These are phyloP conservation scores for Aspergillus puulaauensis DNA, from an alignment of 2,329 filamentous ascomycete genomes.

Conservation along the genomic window DNA sequence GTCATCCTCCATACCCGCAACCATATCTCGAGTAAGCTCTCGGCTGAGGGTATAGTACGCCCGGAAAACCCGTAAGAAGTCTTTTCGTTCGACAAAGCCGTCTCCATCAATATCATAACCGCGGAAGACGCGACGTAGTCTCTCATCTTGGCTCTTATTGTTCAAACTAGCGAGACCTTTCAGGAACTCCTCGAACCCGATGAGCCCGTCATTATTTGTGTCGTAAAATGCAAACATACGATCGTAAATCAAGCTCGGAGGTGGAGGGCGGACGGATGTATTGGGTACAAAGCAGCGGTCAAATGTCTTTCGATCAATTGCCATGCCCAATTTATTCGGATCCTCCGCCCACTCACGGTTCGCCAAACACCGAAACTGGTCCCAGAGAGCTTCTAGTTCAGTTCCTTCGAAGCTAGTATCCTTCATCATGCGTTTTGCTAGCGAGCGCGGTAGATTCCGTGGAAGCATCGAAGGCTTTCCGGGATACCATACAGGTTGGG, in stretches of 20 bases:
- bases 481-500: constrained; percentile 82
- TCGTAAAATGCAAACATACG: constrained; percentile 98
- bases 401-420: constrained; percentile 80
- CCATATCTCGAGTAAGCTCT: constrained; percentile 81
- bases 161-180: constrained; percentile 71
- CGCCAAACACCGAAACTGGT: constrained; percentile 94
- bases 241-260: constrained; percentile 89
- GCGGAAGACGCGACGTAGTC: constrained; percentile 73
- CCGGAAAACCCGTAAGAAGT: constrained; percentile 87
- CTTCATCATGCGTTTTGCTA: constrained; percentile 67
- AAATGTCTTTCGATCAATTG: constrained; percentile 91
- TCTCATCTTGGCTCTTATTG: constrained; percentile 60
- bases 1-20: constrained; percentile 75
- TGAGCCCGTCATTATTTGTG: constrained; percentile 81
- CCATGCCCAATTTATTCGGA: constrained; percentile 72
- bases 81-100: constrained; percentile 78
- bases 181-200: constrained; percentile 90
- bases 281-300: constrained; percentile 85
- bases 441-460: constrained; percentile 62
- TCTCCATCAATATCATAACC: constrained; percentile 91
- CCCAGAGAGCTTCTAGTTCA: constrained; percentile 90
- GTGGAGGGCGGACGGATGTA: constrained; percentile 72
- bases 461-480: constrained; percentile 75
- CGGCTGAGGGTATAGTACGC: constrained; percentile 91
- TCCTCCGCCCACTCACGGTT: constrained; percentile 81